phyloP scores from a whole-genome alignment of 192 early-diverging fungal species.

The Entrophospora sp. region DNA sequence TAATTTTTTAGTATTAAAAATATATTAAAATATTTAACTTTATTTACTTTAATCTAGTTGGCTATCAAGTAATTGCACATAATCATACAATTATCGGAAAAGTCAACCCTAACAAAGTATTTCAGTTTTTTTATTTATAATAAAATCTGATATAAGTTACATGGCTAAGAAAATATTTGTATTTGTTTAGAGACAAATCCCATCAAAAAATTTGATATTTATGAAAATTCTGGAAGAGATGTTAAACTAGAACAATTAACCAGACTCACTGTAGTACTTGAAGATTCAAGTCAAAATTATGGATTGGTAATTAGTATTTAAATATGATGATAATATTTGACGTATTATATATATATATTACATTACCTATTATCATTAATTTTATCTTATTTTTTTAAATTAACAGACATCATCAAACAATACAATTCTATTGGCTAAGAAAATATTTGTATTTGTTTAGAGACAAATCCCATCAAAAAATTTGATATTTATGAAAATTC shows the following conservation, averaged over 20 bases:
- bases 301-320: slow-evolving; percentile 34
- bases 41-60: slow-evolving; percentile 30
- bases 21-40: not conserved
- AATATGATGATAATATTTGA: no score
- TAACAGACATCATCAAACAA: slow-evolving; percentile 27
- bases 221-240: slow-evolving; percentile 7
- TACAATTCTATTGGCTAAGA: slow-evolving; percentile 1
- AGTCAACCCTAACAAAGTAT: slow-evolving; percentile 28
- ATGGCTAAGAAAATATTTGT: slow-evolving; percentile 13
- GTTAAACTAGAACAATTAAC: slow-evolving; percentile 42
- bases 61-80: slow-evolving; percentile 48
- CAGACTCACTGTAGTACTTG: slow-evolving; percentile 47
- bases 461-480: slow-evolving; percentile 36
- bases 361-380: not conserved
- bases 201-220: slow-evolving; percentile 26
- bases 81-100: slow-evolving; percentile 43
- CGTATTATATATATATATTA: no score
- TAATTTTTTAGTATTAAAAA: not conserved
- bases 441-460: slow-evolving; percentile 12
- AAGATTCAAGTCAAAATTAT: slow-evolving; percentile 48
- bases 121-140: not conserved
- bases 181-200: slow-evolving; percentile 31
- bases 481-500: slow-evolving; percentile 20
- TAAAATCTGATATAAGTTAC: not conserved
- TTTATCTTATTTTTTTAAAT: slow-evolving; percentile 14